Evolutionary conservation across 257 asterid species (phyloP), one percentile per base, ranked within the genome.

Genomic region (Striga asiatica): DNA sequence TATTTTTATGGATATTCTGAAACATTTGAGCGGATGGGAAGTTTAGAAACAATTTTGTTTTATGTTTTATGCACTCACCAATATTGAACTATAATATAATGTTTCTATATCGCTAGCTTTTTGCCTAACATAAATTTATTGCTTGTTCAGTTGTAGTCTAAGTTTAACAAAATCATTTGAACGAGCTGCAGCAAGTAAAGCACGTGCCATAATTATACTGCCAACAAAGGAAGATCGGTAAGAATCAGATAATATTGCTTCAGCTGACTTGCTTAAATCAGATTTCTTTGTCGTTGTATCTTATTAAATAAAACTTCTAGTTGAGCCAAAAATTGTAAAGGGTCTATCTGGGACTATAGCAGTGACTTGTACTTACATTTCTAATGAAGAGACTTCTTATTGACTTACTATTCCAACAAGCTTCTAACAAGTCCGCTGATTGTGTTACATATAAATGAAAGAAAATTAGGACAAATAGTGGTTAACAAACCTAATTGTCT

Each of bases 161-260:
- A 91, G 88, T 68, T 66, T 87, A 73, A 91, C 97, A 14, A 81
- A 76, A 68, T 91, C 98, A 63, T 91, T 87, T 71, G 95, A 91
- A 70, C 72, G 97, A 72, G 98, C 97, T 63, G 98, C 97, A 45
- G 98, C 97, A 23, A 77, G 71, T 78, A 87, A 84, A 61, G 95
- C 98, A 60, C 94, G 96, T 38, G 94, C 97, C 50, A 79, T 87
- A 58, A 88, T 91, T 52, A 84, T 91, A 84, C 70, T 91, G 62
- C 97, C 95, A 4, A 73, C 94, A 17, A 87, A 82, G 71, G 95
- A 83, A 50, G 94, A 87, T 56, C 76, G 94, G 98, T 82, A 71
- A 64, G 69, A 60, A 67, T 45, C 21, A 60, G 56, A 60, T 37
- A n/a, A n/a, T n/a, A n/a, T n/a, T n/a, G n/a, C n/a, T n/a, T n/a